These are phyloP conservation scores for Dichotomopilus funicola DNA, from an alignment of 2,329 filamentous ascomycete species.

Conservation along the genomic window DNA sequence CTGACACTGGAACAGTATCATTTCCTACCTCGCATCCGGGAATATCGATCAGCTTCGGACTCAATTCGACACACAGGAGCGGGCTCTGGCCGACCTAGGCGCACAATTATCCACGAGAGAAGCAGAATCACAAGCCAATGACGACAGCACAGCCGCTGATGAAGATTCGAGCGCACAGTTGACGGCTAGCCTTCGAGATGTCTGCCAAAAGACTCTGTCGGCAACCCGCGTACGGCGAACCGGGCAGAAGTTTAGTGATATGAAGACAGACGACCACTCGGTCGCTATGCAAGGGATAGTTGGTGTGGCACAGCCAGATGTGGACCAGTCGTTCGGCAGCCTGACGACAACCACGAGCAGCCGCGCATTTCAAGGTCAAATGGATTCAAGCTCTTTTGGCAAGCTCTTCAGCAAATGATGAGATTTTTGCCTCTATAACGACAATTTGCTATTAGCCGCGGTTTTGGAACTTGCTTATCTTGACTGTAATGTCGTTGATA, in stretches of 20 bases:
- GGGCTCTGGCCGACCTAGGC: conserved; percentile 10
- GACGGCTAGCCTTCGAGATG: conserved; percentile 8
- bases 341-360: conserved; percentile 4
- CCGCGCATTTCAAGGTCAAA: conserved; percentile 17
- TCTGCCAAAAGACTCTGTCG: conserved; percentile 11
- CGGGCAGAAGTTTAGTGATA: conserved; percentile 13
- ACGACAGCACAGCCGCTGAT: not conserved
- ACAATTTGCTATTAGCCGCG: not conserved
- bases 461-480: conserved; percentile 3
- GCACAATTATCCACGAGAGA: conserved; percentile 6
- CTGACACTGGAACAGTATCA: conserved; percentile 10
- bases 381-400: conserved; percentile 14
- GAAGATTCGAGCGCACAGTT: conserved; percentile 9
- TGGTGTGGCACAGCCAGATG: conserved; percentile 12
- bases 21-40: conserved; percentile 7
- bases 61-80: conserved; percentile 12
- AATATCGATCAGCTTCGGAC: conserved; percentile 10
- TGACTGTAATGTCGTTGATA: too few species aligned
- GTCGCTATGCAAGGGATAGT: too few species aligned
- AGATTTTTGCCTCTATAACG: not conserved
- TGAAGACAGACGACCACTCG: too few species aligned
- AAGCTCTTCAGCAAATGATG: conserved; percentile 12
- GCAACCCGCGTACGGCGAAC: conserved; percentile 10
- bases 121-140: conserved; percentile 5
- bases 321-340: conserved; percentile 13